Evolutionary conservation across 805 yeast genomes (phyloP).

Genomic region (Candida tallmaniae): DNA sequence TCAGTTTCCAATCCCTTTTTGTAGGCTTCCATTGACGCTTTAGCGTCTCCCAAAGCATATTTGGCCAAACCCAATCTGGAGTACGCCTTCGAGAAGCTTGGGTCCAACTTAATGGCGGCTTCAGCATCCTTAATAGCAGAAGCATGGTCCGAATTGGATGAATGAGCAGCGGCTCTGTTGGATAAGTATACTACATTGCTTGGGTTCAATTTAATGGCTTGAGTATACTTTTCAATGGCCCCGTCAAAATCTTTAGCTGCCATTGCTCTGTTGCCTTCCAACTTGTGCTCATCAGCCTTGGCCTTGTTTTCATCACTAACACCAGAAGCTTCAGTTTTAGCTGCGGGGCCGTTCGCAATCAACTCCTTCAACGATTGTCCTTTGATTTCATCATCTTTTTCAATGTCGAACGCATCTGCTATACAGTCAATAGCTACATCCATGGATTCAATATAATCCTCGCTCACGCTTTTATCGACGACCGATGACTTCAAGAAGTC

Average conservation of each 20-base stretch:
- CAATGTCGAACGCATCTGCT: slow-evolving; percentile 76
- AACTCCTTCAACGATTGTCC: slow-evolving; percentile 48
- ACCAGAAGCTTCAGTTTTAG: slow-evolving; percentile 1
- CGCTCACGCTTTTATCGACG: slow-evolving; percentile 57
- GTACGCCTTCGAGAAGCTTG: slow-evolving; percentile 85
- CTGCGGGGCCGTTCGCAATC: slow-evolving; percentile 17
- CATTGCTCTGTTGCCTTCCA: slow-evolving; percentile 88
- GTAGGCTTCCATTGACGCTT: slow-evolving; percentile 87
- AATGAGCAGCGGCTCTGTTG: slow-evolving; percentile 95
- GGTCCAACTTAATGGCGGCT: slow-evolving; percentile 71
- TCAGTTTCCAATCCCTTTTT: slow-evolving; percentile 82
- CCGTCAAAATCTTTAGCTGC: slow-evolving; percentile 63
- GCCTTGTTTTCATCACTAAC: slow-evolving; percentile 51
- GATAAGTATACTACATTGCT: slow-evolving; percentile 81
- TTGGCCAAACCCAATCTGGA: slow-evolving; percentile 92
- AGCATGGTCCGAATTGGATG: slow-evolving; percentile 69
- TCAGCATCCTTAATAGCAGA: slow-evolving; percentile 82
- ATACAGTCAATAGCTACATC: slow-evolving; percentile 94
- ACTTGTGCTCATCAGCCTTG: slow-evolving; percentile 79
- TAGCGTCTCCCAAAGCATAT: slow-evolving; percentile 90
- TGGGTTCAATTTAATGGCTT: slow-evolving; percentile 68
- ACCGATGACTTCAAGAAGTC: slow-evolving; percentile 62
- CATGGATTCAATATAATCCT: slow-evolving; percentile 81
- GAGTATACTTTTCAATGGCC: slow-evolving; percentile 76
- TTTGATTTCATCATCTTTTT: slow-evolving; percentile 36